Evolutionary conservation across 371 early-diverging fungal species (phyloP), one percentile per base, ranked within the genome.

Genomic region (Zancudomyces culisetae): DNA sequence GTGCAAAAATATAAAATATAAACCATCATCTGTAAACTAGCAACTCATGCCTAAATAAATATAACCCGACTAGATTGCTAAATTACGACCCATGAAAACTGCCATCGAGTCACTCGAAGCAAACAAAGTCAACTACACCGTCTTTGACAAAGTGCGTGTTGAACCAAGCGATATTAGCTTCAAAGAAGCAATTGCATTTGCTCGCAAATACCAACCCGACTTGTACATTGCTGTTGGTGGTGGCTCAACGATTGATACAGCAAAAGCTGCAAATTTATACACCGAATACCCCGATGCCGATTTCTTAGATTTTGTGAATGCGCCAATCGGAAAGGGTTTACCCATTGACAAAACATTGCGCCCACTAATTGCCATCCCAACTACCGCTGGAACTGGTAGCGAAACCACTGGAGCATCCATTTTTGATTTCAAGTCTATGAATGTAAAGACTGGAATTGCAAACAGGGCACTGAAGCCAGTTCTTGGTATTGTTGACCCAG

Each of bases 161-260:
- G 91, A 90, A 56, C 91, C 91, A 26, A 84, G 86, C 6, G 91
- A 90, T 64, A 39, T 50, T 51, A 77, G 77, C 59, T 85, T 87
- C 61, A 72, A 77, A 64, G 65, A 79, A 20, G 88, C 88, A 19
- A 87, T 90, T 55, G 78, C 75, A 3, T 87, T 83, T 51, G 80
- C 84, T 40, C 77, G 81, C 54, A 48, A 67, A 23, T 78, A 87
- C 54, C 62, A 67, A 30, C 84, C 86, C 18, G 88, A 83, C 60
- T 79, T 83, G 2, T 81, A 85, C 59, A 73, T 90, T n/a, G 91
- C 91, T 19, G 87, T 90, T 3, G 91, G 91, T 50, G 91, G 90
- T 53, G 91, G 91, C n/a, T 86, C 87, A 1, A 83, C 83, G 27
- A 88, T 90, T 54, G 91, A 90, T 60, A 90, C 91, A 10, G 74